A percentile compares a stretch with the other conserved stretches of the same genome.
These are phyloP conservation scores for Medicago truncatula DNA, from an alignment of 306 rosid genomes.

Conservation along the genomic window MtrunA17r5.0-ANR NC_053045.1:27391501-27392000, in stretches of 20 bases:
- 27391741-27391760: neutral
- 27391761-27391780: neutral
- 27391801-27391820: neutral
- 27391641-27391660: constrained; percentile 72
- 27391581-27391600: constrained; percentile 73
- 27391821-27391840: neutral
- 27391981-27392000: constrained; percentile 73
- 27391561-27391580: constrained; percentile 74
- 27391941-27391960: constrained; percentile 82
- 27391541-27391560: constrained; percentile 60
- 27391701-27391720: constrained; percentile 75
- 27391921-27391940: constrained; percentile 70
- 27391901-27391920: constrained; percentile 73
- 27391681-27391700: constrained; percentile 80
- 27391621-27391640: constrained; percentile 83
- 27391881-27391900: constrained; percentile 71
- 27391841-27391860: constrained; percentile 57
- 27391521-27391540: neutral
- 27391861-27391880: constrained; percentile 84
- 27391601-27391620: constrained; percentile 79
- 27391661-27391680: constrained; percentile 81
- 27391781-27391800: neutral
- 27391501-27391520: neutral
- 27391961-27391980: constrained; percentile 74
- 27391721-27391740: constrained; percentile 62